A percentile compares a stretch with the other conserved stretches of the same genome.
These are phyloP conservation scores for Alternaria novae-zelandiae DNA, from an alignment of 2,329 filamentous ascomycete genomes.

Conservation along the genomic window DNA sequence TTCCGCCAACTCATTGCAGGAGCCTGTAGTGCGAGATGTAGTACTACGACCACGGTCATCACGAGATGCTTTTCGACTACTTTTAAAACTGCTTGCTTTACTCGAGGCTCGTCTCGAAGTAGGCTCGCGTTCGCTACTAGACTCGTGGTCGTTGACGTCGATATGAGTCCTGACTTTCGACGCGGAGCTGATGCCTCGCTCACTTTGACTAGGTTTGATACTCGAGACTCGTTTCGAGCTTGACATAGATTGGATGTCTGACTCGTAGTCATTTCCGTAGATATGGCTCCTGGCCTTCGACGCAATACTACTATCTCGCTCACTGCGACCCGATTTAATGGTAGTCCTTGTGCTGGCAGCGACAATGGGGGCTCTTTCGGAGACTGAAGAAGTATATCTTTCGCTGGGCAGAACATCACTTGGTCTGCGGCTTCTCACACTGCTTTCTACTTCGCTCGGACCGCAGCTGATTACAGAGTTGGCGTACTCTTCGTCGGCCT, in stretches of 20 bases:
- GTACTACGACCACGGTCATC: neutral
- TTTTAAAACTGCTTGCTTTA: neutral
- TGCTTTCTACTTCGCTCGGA: neutral
- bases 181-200: neutral
- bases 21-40: neutral
- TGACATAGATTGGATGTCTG: neutral
- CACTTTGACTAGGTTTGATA: neutral
- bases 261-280: rapidly evolving
- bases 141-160: neutral
- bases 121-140: neutral
- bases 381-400: no score
- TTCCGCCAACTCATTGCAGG: rapidly evolving
- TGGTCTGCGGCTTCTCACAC: neutral
- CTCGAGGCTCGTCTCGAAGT: neutral
- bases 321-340: neutral
- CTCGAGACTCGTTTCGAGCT: neutral
- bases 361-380: neutral
- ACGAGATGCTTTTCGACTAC: neutral
- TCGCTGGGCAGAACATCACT: no score
- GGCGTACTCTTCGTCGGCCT: neutral
- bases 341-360: neutral
- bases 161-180: neutral
- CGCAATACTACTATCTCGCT: neutral
- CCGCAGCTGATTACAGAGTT: rapidly evolving
- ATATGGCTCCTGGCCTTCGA: neutral